A percentile compares a stretch with the other conserved stretches of the same genome.
phyloP scores from a whole-genome alignment of 352 stramenopile genomes.

The Saprolegnia parasitica region DNA sequence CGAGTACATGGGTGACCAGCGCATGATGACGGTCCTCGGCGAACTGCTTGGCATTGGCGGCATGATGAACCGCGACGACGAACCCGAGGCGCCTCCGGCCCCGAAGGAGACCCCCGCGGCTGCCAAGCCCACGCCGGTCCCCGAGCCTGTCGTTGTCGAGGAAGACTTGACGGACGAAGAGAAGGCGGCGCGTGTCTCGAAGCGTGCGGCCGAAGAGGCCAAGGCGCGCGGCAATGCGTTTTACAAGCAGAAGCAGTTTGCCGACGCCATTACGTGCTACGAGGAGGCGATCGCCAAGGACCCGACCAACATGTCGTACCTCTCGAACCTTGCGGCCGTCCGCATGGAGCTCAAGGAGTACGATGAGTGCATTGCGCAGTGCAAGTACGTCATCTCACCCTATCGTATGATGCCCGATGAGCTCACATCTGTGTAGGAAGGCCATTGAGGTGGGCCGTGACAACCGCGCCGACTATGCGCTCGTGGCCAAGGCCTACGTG shows the following conservation, averaged over 20 bases:
- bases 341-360: conserved; percentile 95
- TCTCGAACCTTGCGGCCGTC: conserved; percentile 97
- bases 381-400: conserved; percentile 61
- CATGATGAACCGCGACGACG: conserved; percentile 50
- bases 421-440: conserved; percentile 46
- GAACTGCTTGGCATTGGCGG: conserved; percentile 80
- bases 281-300: conserved; percentile 94
- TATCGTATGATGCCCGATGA: conserved; percentile 2
- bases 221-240: conserved; percentile 96
- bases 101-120: conserved; percentile 31
- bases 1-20: conserved; percentile 70
- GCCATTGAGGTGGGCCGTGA: conserved; percentile 94
- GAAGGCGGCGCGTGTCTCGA: conserved; percentile 43
- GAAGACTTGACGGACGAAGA: conserved; percentile 86
- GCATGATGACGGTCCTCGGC: conserved; percentile 82
- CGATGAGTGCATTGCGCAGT: conserved; percentile 91
- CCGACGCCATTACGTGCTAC: conserved; percentile 92
- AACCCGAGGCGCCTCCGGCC: conserved; percentile 53
- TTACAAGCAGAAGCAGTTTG: conserved; percentile 98
- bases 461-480: conserved; percentile 93
- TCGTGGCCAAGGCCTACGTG: conserved; percentile 94
- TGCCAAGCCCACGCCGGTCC: conserved; percentile 34
- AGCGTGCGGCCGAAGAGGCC: conserved; percentile 68
- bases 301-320: conserved; percentile 95
- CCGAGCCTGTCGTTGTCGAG: conserved; percentile 70